Percentiles rank a stretch among this genome's conserved stretches.
Conservation (phyloP, 179 eudicot species). For the Heliamphora pulchella region DNA sequence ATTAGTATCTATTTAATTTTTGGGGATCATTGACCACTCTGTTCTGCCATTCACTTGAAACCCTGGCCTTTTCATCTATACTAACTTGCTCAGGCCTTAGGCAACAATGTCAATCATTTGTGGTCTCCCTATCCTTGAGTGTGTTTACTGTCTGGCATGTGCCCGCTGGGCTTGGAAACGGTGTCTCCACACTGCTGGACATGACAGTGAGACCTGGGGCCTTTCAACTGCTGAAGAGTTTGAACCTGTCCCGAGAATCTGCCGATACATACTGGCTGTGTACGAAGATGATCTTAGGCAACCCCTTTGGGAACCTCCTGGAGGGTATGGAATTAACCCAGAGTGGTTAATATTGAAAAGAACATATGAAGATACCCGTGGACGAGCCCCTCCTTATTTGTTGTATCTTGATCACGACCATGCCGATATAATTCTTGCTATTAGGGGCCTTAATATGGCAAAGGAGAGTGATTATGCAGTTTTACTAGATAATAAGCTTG, state of each 20-base stretch:
- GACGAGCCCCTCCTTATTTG: conserved; percentile 61
- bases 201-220: conserved; percentile 79
- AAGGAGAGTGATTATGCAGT: conserved; percentile 73
- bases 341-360: conserved; percentile 47
- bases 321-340: conserved; percentile 71
- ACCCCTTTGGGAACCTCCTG: conserved; percentile 78
- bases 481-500: conserved; percentile 73
- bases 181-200: conserved; percentile 67
- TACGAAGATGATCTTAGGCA: conserved; percentile 76
- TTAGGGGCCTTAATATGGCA: conserved; percentile 72
- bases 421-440: conserved; percentile 64
- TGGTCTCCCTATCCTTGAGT: conserved; percentile 75
- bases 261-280: conserved; percentile 51
- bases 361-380: conserved; percentile 47
- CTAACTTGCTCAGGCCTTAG: conserved; percentile 2
- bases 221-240: conserved; percentile 61
- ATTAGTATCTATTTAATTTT: background rate
- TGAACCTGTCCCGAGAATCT: conserved; percentile 66
- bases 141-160: conserved; percentile 86
- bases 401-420: conserved; percentile 72
- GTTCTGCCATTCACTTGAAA: background rate
- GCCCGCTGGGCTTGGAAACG: conserved; percentile 85
- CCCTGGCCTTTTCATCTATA: background rate
- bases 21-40: background rate
- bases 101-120: conserved; percentile 58